Evolutionary conservation across 306 rosid species (phyloP).

Genomic region (Astragalus glycyphyllos): DNA sequence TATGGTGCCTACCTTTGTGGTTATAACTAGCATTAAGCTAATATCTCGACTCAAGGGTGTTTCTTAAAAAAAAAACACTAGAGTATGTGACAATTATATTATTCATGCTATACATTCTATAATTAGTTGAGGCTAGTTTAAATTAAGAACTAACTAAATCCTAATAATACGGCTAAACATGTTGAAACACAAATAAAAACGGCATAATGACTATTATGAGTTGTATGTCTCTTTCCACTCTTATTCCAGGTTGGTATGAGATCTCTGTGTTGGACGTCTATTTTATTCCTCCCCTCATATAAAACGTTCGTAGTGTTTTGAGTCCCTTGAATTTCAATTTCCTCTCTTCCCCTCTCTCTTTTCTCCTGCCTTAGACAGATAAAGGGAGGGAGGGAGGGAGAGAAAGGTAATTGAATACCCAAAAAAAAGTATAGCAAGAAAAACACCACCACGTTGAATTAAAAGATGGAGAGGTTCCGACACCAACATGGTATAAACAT

Average conservation of each 20-base stretch:
- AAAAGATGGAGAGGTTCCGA: conserved; percentile 41
- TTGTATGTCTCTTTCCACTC: conserved; percentile 18
- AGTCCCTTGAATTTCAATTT: not conserved
- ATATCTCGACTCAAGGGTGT: no score
- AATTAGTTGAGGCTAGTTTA: conserved; percentile 22
- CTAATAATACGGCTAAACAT: conserved; percentile 4
- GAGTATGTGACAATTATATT: not conserved
- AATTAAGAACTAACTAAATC: conserved; percentile 23
- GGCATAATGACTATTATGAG: not conserved
- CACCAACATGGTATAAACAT: not conserved
- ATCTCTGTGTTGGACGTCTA: not conserved
- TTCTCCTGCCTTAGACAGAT: not conserved
- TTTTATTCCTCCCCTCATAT: not conserved
- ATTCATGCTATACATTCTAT: not conserved
- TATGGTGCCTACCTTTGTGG: no score
- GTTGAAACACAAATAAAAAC: conserved; percentile 4
- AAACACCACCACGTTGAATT: not conserved
- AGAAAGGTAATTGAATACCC: not conserved
- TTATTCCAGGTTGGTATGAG: not conserved
- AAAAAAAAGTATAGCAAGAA: no score
- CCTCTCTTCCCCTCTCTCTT: conserved; percentile 35
- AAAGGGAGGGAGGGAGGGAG: conserved; percentile 6
- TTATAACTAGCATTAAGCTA: no score
- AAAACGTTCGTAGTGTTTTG: not conserved
- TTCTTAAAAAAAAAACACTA: not conserved